Conservation (phyloP, 2,329 filamentous ascomycete species). For the Plenodomus lindquistii region DNA sequence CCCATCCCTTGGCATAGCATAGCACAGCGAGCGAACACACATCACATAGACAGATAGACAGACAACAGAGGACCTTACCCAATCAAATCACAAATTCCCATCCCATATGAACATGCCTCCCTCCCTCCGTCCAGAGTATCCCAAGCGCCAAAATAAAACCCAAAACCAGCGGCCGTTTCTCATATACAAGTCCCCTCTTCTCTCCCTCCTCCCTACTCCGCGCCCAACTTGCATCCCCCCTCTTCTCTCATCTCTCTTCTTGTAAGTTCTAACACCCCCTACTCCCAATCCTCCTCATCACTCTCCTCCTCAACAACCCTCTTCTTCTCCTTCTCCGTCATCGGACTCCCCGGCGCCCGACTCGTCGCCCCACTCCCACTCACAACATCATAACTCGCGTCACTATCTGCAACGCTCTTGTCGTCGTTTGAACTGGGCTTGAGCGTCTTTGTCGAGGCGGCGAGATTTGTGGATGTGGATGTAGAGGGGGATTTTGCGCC, state of each 20-base stretch:
- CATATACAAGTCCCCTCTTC: background rate
- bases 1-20: slow-evolving; percentile 1
- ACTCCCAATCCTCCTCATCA: slow-evolving; percentile 80
- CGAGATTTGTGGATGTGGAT: slow-evolving; percentile 23
- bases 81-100: background rate
- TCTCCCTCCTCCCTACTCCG: background rate
- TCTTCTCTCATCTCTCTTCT: background rate
- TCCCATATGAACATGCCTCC: background rate
- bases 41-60: background rate
- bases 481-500: background rate
- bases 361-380: slow-evolving; percentile 71
- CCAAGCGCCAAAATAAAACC: background rate
- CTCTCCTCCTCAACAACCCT: slow-evolving; percentile 64
- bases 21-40: slow-evolving; percentile 3
- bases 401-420: slow-evolving; percentile 88
- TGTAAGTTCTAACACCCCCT: slow-evolving; percentile 4
- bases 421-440: slow-evolving; percentile 71
- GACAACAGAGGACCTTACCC: background rate
- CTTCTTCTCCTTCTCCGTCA: slow-evolving; percentile 53
- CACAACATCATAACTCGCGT: slow-evolving; percentile 94
- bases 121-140: background rate
- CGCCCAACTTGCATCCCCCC: background rate
- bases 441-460: slow-evolving; percentile 44
- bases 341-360: slow-evolving; percentile 71
- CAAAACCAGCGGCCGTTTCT: background rate